Evolutionary conservation across 225 moss, liverwort and hornwort genomes (phyloP).

Genomic region (Rhytidiadelphus loreus): DNA sequence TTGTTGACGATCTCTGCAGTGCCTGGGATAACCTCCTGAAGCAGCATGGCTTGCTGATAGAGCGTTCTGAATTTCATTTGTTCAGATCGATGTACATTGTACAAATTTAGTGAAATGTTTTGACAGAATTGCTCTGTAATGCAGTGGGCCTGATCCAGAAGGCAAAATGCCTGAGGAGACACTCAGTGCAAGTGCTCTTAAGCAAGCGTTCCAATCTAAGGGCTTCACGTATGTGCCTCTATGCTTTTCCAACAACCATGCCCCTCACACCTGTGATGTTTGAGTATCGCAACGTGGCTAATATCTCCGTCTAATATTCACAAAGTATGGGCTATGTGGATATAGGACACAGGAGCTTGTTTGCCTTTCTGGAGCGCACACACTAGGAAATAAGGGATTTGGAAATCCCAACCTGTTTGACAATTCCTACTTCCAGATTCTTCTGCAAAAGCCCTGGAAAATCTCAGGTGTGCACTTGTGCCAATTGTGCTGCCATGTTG

Average conservation of each 20-base stretch:
- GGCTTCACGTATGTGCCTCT: slow-evolving; percentile 63
- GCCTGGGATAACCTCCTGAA: not conserved
- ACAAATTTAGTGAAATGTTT: not conserved
- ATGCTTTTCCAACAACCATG: not conserved
- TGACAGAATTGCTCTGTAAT: not conserved
- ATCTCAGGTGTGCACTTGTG: slow-evolving; percentile 18
- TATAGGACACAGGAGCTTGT: slow-evolving; percentile 79
- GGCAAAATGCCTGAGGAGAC: slow-evolving; percentile 93
- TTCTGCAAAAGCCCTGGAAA: slow-evolving; percentile 68
- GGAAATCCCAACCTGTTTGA: slow-evolving; percentile 81
- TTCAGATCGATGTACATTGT: not conserved
- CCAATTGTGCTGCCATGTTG: not conserved
- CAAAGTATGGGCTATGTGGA: not conserved
- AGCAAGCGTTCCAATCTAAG: slow-evolving; percentile 63
- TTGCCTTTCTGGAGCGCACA: slow-evolving; percentile 83
- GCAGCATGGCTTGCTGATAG: not conserved
- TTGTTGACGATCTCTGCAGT: not conserved
- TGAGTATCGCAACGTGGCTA: not conserved
- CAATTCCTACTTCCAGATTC: slow-evolving; percentile 77
- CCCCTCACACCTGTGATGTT: not conserved
- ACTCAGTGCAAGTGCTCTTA: slow-evolving; percentile 54
- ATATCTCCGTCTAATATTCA: not conserved
- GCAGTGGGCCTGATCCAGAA: slow-evolving; percentile 76
- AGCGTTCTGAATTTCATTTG: not conserved
- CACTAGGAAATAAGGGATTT: slow-evolving; percentile 82